phyloP scores from a whole-genome alignment of 2,329 filamentous ascomycete genomes.

The Cercospora beticola region DNA sequence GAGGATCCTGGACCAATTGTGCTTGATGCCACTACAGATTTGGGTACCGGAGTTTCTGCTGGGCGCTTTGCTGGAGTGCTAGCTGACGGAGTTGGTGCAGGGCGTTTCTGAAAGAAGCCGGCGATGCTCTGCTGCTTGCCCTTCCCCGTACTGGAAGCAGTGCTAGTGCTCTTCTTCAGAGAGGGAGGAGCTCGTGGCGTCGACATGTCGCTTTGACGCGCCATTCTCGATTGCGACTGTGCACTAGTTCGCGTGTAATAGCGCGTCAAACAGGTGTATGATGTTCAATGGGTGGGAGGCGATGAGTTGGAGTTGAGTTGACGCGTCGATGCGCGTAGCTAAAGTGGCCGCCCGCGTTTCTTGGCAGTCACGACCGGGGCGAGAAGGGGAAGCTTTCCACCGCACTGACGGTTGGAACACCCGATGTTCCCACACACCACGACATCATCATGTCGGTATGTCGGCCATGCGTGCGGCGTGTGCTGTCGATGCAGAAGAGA shows the following conservation, averaged over 20 bases:
- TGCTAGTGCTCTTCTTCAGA: conserved; percentile 47
- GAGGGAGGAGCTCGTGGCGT: conserved; percentile 23
- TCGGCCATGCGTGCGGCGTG: background rate
- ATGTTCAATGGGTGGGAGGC: conserved; percentile 4
- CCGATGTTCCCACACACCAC: background rate
- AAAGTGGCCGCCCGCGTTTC: conserved; percentile 1
- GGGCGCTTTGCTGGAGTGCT: conserved; percentile 38
- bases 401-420: background rate
- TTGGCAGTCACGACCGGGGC: background rate
- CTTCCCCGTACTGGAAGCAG: conserved; percentile 42
- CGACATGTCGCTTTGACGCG: conserved; percentile 12
- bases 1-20: conserved; percentile 21
- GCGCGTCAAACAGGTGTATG: background rate
- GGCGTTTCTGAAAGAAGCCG: conserved; percentile 70
- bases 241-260: background rate
- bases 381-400: background rate
- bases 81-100: conserved; percentile 48
- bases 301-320: background rate
- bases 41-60: conserved; percentile 26
- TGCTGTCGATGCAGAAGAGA: conserved; percentile 6
- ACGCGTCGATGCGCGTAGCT: conserved; percentile 6
- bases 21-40: conserved; percentile 18
- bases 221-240: conserved; percentile 9
- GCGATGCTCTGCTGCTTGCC: conserved; percentile 69
- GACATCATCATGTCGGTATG: conserved; percentile 5